phyloP scores from a whole-genome alignment of 495 filamentous ascomycete genomes.

The Lindgomyces ingoldianus region DNA sequence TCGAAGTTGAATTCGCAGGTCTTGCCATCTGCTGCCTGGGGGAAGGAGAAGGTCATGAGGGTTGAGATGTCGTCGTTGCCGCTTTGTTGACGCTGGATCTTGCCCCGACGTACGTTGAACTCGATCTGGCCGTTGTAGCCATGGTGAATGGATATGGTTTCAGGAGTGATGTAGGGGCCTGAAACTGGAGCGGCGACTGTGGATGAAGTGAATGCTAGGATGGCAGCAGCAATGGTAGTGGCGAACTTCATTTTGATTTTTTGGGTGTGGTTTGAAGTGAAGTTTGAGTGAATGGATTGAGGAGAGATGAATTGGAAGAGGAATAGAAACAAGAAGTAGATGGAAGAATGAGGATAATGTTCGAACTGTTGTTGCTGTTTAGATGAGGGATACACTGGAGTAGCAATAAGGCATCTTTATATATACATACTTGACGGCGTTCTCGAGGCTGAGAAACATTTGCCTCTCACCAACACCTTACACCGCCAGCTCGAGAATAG shows the following conservation, averaged over 20 bases:
- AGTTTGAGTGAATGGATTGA: background rate
- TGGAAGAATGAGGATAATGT: background rate
- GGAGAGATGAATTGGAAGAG: background rate
- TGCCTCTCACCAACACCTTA: background rate
- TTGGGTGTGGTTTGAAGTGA: background rate
- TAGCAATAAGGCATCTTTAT: background rate
- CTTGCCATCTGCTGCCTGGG: background rate
- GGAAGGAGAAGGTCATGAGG: background rate
- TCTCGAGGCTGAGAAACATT: background rate
- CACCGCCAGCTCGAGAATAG: background rate
- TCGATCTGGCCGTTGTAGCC: too few relatives aligned
- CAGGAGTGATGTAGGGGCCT: too few relatives aligned
- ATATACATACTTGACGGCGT: background rate
- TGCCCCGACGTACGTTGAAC: too few relatives aligned
- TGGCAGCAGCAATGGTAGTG: background rate
- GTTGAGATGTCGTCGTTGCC: background rate
- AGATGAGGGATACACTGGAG: background rate
- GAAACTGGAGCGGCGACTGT: background rate
- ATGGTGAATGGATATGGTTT: too few relatives aligned
- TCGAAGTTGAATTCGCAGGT: background rate
- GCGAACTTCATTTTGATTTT: background rate
- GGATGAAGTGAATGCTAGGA: background rate
- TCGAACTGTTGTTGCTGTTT: background rate
- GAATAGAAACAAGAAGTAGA: background rate
- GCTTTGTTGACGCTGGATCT: too few relatives aligned